A percentile compares a stretch with the other conserved stretches of the same genome.
Conservation (phyloP, 202 grass and related monocot genomes). For the Zoysia matrella region DNA sequence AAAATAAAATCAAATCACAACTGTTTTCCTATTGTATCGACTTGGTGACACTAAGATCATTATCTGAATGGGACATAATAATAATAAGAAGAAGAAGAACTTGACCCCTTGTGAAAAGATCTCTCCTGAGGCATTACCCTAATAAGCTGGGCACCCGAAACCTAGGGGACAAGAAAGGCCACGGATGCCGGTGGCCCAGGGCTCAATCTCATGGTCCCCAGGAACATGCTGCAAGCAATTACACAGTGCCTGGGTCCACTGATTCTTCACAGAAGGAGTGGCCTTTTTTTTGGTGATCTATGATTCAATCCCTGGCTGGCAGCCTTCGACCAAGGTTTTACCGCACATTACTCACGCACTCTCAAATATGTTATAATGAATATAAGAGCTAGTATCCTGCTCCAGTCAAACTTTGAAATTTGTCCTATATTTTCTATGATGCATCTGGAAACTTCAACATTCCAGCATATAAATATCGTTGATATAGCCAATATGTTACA, state of each 20-base stretch:
- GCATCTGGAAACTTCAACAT: constrained; percentile 22
- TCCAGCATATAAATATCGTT: constrained; percentile 29
- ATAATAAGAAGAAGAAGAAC: not conserved
- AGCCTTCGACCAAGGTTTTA: not conserved
- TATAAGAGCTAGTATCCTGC: not conserved
- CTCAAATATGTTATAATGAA: not conserved
- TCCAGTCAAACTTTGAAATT: constrained; percentile 3
- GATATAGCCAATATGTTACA: constrained; percentile 24
- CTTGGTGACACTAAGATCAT: not conserved
- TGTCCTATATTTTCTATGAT: constrained; percentile 3
- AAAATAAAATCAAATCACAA: constrained; percentile 4
- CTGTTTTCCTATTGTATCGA: constrained; percentile 14
- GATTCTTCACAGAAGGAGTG: not conserved
- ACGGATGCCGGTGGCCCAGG: not conserved
- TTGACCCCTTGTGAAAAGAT: not conserved
- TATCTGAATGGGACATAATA: constrained; percentile 8
- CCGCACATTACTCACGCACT: not conserved
- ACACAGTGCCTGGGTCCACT: not conserved
- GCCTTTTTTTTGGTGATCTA: not conserved
- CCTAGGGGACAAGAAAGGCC: not conserved
- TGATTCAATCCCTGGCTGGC: not conserved
- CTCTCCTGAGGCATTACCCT: not conserved
- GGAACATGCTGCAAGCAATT: not conserved
- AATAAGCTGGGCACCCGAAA: not conserved
- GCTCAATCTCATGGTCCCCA: not conserved